A percentile compares a stretch with the other conserved stretches of the same genome.
phyloP scores from a whole-genome alignment of 768 basidiomycete genomes.

The Trametes cingulata region DNA sequence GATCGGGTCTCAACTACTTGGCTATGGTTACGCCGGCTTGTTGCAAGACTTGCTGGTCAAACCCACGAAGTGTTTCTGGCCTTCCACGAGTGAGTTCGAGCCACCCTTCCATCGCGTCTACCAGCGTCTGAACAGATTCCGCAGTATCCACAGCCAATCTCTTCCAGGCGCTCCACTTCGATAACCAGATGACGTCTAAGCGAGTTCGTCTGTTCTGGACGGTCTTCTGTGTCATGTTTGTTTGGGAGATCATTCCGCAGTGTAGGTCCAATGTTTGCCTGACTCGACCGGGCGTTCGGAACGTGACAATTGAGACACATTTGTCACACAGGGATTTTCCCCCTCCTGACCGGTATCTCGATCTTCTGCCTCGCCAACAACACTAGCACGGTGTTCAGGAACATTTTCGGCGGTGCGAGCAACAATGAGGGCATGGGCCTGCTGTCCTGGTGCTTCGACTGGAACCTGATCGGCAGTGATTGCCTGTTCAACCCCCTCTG shows the following conservation, averaged over 20 bases:
- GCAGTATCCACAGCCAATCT: conserved; percentile 31
- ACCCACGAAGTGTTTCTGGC: conserved; percentile 42
- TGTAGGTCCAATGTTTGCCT: conserved; percentile 31
- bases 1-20: conserved; percentile 36
- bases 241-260: conserved; percentile 42
- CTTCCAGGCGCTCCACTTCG: conserved; percentile 39
- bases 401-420: conserved; percentile 39
- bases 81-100: conserved; percentile 27
- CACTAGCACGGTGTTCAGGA: conserved; percentile 27
- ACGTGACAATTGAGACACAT: conserved; percentile 18
- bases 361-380: conserved; percentile 41
- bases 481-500: conserved; percentile 38
- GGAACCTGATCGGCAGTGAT: conserved; percentile 56
- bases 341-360: conserved; percentile 35
- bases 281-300: background rate
- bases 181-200: conserved; percentile 39
- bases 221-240: conserved; percentile 36
- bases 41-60: conserved; percentile 52
- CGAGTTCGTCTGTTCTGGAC: conserved; percentile 43
- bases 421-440: conserved; percentile 60
- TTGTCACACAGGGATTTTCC: conserved; percentile 42
- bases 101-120: background rate
- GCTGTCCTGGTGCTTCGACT: conserved; percentile 61
- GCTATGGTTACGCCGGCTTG: conserved; percentile 37
- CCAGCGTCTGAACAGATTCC: background rate